These are phyloP conservation scores for Chlamydomonas asymmetrica DNA, from an alignment of 139 green algal species.

Conservation along the genomic window DNA sequence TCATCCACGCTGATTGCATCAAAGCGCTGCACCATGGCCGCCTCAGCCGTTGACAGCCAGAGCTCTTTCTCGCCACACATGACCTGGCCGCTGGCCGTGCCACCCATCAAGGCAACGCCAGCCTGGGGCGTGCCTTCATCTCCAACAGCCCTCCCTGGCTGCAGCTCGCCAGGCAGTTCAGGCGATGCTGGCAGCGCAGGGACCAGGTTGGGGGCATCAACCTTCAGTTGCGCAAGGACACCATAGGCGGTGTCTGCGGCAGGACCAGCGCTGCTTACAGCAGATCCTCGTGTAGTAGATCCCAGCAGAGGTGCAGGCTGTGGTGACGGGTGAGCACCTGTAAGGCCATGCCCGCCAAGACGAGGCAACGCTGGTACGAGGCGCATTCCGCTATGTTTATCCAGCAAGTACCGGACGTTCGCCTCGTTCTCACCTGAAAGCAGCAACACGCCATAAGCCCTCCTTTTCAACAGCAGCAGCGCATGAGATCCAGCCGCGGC, in stretches of 20 bases:
- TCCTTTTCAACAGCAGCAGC: too few relatives aligned
- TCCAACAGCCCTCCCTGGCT: too few relatives aligned
- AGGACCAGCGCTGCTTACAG: conserved; percentile 15
- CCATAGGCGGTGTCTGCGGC: too few relatives aligned
- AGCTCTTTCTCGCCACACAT: conserved; percentile 2
- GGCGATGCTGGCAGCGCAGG: too few relatives aligned
- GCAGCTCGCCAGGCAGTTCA: too few relatives aligned
- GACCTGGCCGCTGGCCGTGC: not conserved
- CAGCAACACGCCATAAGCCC: too few relatives aligned
- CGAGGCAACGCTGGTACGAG: conserved; percentile 58
- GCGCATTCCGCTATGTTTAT: conserved; percentile 67
- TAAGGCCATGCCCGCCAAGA: conserved; percentile 64
- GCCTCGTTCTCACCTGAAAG: conserved; percentile 87
- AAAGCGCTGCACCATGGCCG: conserved; percentile 84
- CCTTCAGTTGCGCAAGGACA: too few relatives aligned
- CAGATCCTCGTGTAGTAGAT: not conserved
- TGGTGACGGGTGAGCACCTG: conserved; percentile 32
- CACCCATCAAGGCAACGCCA: not conserved
- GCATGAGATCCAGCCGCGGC: too few relatives aligned
- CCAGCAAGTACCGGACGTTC: conserved; percentile 83
- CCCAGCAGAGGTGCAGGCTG: not conserved
- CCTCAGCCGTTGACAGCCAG: conserved; percentile 72
- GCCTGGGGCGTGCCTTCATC: too few relatives aligned
- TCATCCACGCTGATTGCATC: conserved; percentile 58
- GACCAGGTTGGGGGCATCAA: too few relatives aligned